Conservation (phyloP, 257 asterid species). For the Capsicum rhomboideum region DNA sequence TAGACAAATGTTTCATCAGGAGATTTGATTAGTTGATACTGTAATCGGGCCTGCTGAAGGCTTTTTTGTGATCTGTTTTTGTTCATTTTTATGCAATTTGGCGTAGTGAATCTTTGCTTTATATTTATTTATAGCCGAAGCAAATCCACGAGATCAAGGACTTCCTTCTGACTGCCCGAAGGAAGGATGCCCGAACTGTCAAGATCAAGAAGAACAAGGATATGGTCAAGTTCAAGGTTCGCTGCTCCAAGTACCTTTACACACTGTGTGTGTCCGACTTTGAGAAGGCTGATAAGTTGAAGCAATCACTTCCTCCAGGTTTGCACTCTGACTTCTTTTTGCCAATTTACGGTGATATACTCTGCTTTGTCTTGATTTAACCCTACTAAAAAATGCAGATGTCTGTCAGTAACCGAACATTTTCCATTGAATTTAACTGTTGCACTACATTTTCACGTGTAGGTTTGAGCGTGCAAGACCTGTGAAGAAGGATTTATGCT, state of each 20-base stretch:
- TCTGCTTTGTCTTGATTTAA: background rate
- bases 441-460: background rate
- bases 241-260: constrained; percentile 30
- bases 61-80: background rate
- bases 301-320: constrained; percentile 37
- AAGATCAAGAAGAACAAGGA: constrained; percentile 31
- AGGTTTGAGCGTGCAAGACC: constrained; percentile 32
- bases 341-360: background rate
- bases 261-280: constrained; percentile 18
- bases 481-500: constrained; percentile 1
- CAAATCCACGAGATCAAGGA: constrained; percentile 29
- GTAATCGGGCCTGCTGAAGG: background rate
- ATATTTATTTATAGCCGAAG: constrained; percentile 3
- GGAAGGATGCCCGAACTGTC: constrained; percentile 24
- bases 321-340: background rate
- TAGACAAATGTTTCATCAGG: background rate
- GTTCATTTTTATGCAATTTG: background rate
- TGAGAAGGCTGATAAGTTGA: constrained; percentile 31
- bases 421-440: background rate
- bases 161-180: constrained; percentile 28
- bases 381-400: background rate
- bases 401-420: no score
- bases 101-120: no score
- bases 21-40: background rate
- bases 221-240: constrained; percentile 27